Evolutionary conservation across 2,329 filamentous ascomycete species (phyloP).

Genomic region (Colletotrichum limetticola): DNA sequence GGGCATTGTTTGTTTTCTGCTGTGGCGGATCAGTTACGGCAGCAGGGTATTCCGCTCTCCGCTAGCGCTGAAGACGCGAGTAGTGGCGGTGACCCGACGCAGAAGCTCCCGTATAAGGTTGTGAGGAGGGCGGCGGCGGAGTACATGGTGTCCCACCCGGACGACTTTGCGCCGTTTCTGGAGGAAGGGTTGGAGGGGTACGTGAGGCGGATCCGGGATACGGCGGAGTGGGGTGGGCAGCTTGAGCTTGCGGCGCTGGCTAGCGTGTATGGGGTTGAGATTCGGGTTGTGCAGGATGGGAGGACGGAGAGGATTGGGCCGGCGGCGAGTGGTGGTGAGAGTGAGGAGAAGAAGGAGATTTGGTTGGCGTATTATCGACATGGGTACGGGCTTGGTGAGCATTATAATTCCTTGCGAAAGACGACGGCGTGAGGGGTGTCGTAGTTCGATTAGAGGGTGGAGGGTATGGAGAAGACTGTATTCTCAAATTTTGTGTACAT

Average conservation of each 20-base stretch:
- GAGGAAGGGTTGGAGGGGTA: slow-evolving; percentile 83
- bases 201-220: slow-evolving; percentile 80
- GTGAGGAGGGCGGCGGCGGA: slow-evolving; percentile 78
- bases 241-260: slow-evolving; percentile 89
- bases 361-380: slow-evolving; percentile 98
- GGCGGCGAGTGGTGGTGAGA: slow-evolving; percentile 45
- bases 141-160: slow-evolving; percentile 78
- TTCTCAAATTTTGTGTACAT: neutral
- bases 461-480: too few relatives aligned
- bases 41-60: slow-evolving; percentile 57
- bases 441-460: neutral
- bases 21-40: slow-evolving; percentile 82
- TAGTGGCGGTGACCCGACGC: neutral
- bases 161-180: slow-evolving; percentile 88
- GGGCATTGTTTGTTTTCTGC: slow-evolving; percentile 96
- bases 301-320: slow-evolving; percentile 79
- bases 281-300: slow-evolving; percentile 88
- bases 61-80: slow-evolving; percentile 6
- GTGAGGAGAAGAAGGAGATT: slow-evolving; percentile 58
- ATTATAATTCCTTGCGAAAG: slow-evolving; percentile 89
- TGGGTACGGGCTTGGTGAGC: slow-evolving; percentile 93
- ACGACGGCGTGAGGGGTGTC: slow-evolving; percentile 34
- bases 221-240: slow-evolving; percentile 96
- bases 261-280: slow-evolving; percentile 80
- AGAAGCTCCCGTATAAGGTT: slow-evolving; percentile 65